Percentiles rank a stretch among this genome's conserved stretches.
These are phyloP conservation scores for Protostelium mycophagum DNA, from an alignment of 78 protist genomes.

Conservation along the genomic window DNA sequence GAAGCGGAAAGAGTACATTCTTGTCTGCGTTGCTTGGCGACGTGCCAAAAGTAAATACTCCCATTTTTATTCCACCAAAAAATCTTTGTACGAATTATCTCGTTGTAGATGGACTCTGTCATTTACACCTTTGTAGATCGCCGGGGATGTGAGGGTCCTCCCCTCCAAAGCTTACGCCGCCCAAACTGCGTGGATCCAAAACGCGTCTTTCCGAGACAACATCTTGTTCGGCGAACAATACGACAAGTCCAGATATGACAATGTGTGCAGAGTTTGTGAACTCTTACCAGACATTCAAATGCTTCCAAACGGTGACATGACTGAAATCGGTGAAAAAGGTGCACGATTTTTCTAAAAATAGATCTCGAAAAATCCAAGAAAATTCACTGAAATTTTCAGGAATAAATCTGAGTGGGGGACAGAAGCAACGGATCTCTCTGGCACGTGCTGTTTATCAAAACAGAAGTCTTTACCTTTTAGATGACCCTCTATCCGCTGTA, in stretches of 20 bases:
- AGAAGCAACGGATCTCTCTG: conserved; percentile 85
- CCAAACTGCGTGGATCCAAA: conserved; percentile 91
- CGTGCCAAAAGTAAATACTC: conserved; percentile 22
- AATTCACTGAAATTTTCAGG: conserved; percentile 53
- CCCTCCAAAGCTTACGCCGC: conserved; percentile 74
- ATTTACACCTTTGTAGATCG: too few relatives aligned
- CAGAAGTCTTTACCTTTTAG: conserved; percentile 78
- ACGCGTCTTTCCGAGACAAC: conserved; percentile 88
- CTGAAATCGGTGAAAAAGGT: conserved; percentile 91
- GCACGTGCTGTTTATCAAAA: conserved; percentile 92
- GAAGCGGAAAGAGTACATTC: conserved; percentile 85
- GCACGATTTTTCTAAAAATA: conserved; percentile 77
- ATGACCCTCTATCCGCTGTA: conserved; percentile 82
- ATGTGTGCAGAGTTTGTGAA: conserved; percentile 70
- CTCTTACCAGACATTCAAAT: conserved; percentile 68
- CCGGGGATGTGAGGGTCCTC: conserved; percentile 40
- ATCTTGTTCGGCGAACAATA: conserved; percentile 84
- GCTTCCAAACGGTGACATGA: conserved; percentile 81
- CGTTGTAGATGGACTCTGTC: too few relatives aligned
- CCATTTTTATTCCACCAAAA: too few relatives aligned
- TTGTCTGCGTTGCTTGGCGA: conserved; percentile 74
- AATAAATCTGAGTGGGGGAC: conserved; percentile 94
- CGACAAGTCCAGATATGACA: conserved; percentile 52
- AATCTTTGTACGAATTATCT: too few relatives aligned
- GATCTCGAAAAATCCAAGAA: too few relatives aligned